Evolutionary conservation across 2,329 filamentous ascomycete genomes (phyloP).

Genomic region (Hirsutella rhossiliensis): DNA sequence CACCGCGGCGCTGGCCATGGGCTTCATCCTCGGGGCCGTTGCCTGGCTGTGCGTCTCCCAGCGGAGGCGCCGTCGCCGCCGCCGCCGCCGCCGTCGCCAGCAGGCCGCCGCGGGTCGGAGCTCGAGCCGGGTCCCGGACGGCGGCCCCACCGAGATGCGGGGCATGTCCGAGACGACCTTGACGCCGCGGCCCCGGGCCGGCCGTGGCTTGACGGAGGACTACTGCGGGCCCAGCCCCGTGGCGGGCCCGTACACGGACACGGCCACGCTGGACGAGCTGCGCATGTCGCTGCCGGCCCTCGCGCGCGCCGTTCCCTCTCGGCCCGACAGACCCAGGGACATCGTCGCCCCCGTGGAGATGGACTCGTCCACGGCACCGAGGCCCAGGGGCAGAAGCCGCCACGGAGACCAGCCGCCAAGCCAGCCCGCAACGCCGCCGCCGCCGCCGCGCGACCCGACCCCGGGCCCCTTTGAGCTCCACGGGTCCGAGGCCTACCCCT

Average conservation of each 20-base stretch:
- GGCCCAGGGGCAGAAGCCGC: constrained; percentile 1
- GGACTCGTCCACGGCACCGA: constrained; percentile 19
- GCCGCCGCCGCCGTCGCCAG: constrained; percentile 1
- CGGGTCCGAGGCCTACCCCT: constrained; percentile 18
- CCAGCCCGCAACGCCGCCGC: background rate
- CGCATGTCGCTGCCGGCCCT: constrained; percentile 15
- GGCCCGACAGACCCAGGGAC: constrained; percentile 23
- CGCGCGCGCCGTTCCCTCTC: constrained; percentile 27
- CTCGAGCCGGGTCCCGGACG: constrained; percentile 1
- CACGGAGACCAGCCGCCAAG: constrained; percentile 5
- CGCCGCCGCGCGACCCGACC: constrained; percentile 11
- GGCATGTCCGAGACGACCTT: constrained; percentile 21
- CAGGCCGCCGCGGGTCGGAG: background rate
- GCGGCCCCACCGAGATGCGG: constrained; percentile 7
- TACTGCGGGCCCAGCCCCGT: constrained; percentile 33
- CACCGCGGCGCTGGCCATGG: constrained; percentile 33
- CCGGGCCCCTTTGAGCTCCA: constrained; percentile 31
- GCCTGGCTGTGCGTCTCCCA: constrained; percentile 36
- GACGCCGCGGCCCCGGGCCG: constrained; percentile 12
- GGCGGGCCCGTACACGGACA: constrained; percentile 33
- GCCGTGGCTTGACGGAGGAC: constrained; percentile 21
- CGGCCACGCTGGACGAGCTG: constrained; percentile 9
- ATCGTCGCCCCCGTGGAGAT: constrained; percentile 43
- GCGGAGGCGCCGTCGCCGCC: constrained; percentile 17
- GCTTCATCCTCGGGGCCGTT: constrained; percentile 26